These are phyloP conservation scores for Stropharia rugosoannulata DNA, from an alignment of 768 basidiomycete genomes.

Conservation along the genomic window DNA sequence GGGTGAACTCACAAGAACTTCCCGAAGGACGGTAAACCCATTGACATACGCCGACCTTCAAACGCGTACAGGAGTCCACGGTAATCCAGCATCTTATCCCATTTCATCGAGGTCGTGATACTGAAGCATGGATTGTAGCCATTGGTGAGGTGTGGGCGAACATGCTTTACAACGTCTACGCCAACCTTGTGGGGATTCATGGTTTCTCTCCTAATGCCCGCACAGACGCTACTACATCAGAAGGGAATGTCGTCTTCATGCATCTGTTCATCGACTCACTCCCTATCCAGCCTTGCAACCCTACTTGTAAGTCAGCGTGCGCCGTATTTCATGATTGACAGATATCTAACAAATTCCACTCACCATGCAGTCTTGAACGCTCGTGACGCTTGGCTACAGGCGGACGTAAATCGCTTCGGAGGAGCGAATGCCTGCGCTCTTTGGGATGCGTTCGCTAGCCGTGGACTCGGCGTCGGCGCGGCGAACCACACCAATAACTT, in stretches of 20 bases:
- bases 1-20: background rate
- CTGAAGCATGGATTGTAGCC: constrained; percentile 13
- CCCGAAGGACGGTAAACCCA: constrained; percentile 34
- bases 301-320: constrained; percentile 16
- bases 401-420: constrained; percentile 36
- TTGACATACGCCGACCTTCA: constrained; percentile 30
- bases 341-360: background rate
- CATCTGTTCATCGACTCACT: constrained; percentile 23
- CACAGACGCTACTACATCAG: constrained; percentile 16
- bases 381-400: constrained; percentile 41
- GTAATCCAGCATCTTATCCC: constrained; percentile 23
- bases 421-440: constrained; percentile 36
- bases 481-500: constrained; percentile 17
- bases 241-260: constrained; percentile 23
- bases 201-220: constrained; percentile 34
- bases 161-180: constrained; percentile 39
- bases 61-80: constrained; percentile 41
- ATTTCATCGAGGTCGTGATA: background rate
- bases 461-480: constrained; percentile 32
- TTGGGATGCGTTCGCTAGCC: constrained; percentile 40
- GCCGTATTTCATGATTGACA: background rate
- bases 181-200: constrained; percentile 30
- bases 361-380: constrained; percentile 34
- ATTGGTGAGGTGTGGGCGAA: constrained; percentile 58
- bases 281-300: constrained; percentile 23